Evolutionary conservation across 768 basidiomycete species (phyloP).

Genomic region (Sarcodon aspratus): DNA sequence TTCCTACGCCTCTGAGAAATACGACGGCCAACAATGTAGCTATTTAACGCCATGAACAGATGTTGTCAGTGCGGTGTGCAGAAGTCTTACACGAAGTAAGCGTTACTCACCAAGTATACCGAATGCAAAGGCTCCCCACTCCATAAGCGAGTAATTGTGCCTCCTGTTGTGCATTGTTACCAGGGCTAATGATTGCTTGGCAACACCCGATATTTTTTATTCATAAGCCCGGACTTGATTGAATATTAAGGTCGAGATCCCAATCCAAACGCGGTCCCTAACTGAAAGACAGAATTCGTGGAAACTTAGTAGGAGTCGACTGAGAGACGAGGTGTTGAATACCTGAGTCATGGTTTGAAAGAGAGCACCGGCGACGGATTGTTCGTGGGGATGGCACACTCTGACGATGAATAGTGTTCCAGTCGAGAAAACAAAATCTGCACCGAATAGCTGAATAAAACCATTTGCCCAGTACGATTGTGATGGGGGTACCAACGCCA

Average conservation of each 20-base stretch:
- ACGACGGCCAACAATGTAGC: too few species aligned
- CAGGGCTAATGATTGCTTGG: too few species aligned
- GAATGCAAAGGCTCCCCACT: constrained; percentile 49
- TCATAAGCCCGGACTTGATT: constrained; percentile 33
- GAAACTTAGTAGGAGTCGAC: too few species aligned
- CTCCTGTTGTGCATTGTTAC: too few species aligned
- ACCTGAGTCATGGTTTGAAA: constrained; percentile 77
- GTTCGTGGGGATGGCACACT: constrained; percentile 53
- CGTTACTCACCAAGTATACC: constrained; percentile 38
- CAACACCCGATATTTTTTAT: constrained; percentile 14
- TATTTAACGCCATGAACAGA: too few species aligned
- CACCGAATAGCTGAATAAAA: constrained; percentile 67
- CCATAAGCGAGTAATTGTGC: constrained; percentile 44
- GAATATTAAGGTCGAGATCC: constrained; percentile 62
- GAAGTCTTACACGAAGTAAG: too few species aligned
- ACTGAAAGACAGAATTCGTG: too few species aligned
- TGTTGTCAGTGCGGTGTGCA: too few species aligned
- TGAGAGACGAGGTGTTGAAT: neutral
- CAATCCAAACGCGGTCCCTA: constrained; percentile 61
- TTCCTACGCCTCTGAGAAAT: too few species aligned
- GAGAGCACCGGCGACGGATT: constrained; percentile 63
- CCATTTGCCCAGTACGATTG: constrained; percentile 65
- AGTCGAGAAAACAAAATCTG: constrained; percentile 63
- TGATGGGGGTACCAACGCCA: constrained; percentile 50
- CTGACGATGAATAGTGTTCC: constrained; percentile 71